Evolutionary conservation across 371 early-diverging fungal species (phyloP), one percentile per base, ranked within the genome.

Genomic region (Apophysomyces ossiformis): DNA sequence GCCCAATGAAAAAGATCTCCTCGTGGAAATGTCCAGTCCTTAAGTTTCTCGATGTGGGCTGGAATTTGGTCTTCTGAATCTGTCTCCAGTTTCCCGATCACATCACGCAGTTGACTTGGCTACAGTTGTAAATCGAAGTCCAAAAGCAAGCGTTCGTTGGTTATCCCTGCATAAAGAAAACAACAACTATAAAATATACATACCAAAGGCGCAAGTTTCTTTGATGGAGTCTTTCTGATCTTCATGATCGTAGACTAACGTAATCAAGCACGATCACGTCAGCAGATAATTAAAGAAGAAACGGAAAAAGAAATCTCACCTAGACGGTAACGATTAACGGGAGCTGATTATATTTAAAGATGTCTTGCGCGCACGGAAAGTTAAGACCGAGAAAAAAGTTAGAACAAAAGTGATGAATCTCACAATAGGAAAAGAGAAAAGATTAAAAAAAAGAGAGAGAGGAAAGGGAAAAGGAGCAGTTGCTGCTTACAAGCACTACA

Each of bases 1-100:
- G 95, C 92, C 98, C 98, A 99, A 67, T 96, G 94, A 78, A 90
- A 95, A 58, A 98, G 82, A 72, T 99, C 99, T 54, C 94, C 92
- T 64, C 95, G 90, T 37, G 92, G 91, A 76, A 87, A 93, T 32
- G 79, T 74, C 95, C 95, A 96, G 59, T 89, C 82, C 15, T 70
- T 68, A 57, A 82, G 70, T 39, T 85, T 71, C 65, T 74, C 79
- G 50, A 88, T 76, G 56, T 79, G 68, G 8, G 46, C 67, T 36
- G 87, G 80, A 66, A 93, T 85, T 50, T 87, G 81, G 46, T 79
- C 77, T 64, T 87, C 86, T 12, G 85, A 78, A 65, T 81, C 81
- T 45, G 81, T 79, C 38, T 78, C 81, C 12, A 91, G 76, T 18
- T 73, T 75, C 71, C 83, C 77, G 72, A 87, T 87, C 69, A 87